Evolutionary conservation across 495 filamentous ascomycete genomes (phyloP).

Genomic region (Xylaria scruposa): DNA sequence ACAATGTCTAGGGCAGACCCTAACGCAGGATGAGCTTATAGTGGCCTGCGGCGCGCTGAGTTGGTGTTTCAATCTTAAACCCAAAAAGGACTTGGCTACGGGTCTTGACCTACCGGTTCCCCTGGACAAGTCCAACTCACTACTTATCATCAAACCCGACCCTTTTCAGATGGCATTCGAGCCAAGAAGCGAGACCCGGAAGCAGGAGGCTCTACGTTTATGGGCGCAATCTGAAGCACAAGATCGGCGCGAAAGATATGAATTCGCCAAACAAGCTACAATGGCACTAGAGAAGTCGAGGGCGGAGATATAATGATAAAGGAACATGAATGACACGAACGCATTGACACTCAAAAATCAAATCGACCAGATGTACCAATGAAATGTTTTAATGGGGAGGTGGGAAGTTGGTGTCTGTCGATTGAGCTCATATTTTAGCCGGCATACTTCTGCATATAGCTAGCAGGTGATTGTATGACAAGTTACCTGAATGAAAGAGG

Average conservation of each 20-base stretch:
- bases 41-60: conserved; percentile 52
- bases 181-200: conserved; percentile 42
- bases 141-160: conserved; percentile 52
- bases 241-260: conserved; percentile 35
- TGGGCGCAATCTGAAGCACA: conserved; percentile 38
- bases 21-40: conserved; percentile 60
- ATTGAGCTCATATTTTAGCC: neutral
- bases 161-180: conserved; percentile 51
- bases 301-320: neutral
- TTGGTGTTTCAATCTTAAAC: conserved; percentile 58
- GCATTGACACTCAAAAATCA: neutral
- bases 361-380: neutral
- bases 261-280: conserved; percentile 33
- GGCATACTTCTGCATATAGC: neutral
- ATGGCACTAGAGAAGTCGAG: neutral
- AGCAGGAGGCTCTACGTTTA: conserved; percentile 39
- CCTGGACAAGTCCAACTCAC: conserved; percentile 49
- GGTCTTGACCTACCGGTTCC: conserved; percentile 47
- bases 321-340: neutral
- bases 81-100: conserved; percentile 42
- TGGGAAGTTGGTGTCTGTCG: neutral
- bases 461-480: neutral
- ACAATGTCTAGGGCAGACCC: conserved; percentile 62
- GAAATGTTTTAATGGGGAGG: neutral
- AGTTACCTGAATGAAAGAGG: neutral